Conservation (phyloP, 768 basidiomycete species). For the Tubosaeta brunneosetosa region DNA sequence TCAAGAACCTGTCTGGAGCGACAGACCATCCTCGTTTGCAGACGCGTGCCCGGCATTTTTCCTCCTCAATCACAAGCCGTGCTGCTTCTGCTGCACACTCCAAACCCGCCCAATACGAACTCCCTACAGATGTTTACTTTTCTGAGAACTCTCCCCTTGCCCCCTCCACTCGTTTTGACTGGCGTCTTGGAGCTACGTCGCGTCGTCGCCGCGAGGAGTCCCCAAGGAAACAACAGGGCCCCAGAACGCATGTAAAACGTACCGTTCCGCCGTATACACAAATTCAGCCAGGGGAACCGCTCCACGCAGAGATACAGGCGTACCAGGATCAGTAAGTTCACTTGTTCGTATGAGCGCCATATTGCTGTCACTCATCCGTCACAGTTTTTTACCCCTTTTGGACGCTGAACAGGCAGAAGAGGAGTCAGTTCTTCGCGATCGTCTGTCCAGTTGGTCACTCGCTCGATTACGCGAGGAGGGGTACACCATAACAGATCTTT, state of each 20-base stretch:
- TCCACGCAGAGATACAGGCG: slow-evolving; percentile 45
- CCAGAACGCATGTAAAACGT: slow-evolving; percentile 33
- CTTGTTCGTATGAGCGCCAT: not conserved
- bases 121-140: slow-evolving; percentile 28
- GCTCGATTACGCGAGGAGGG: slow-evolving; percentile 62
- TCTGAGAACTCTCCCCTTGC: slow-evolving; percentile 27
- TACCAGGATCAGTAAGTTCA: slow-evolving; percentile 51
- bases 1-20: slow-evolving; percentile 16
- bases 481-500: slow-evolving; percentile 62
- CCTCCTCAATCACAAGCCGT: slow-evolving; percentile 7
- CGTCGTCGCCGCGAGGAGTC: slow-evolving; percentile 22
- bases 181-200: slow-evolving; percentile 54
- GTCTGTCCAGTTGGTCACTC: slow-evolving; percentile 65
- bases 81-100: slow-evolving; percentile 6
- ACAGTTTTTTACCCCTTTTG: slow-evolving; percentile 46
- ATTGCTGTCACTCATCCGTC: not conserved
- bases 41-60: slow-evolving; percentile 8
- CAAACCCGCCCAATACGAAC: slow-evolving; percentile 16
- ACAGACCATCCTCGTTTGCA: not conserved
- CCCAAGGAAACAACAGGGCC: slow-evolving; percentile 7
- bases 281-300: slow-evolving; percentile 36
- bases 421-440: slow-evolving; percentile 53
- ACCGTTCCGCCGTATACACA: slow-evolving; percentile 33
- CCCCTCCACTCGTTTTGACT: slow-evolving; percentile 47
- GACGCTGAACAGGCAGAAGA: slow-evolving; percentile 62